Evolutionary conservation across 345 rosid species (phyloP).

Genomic region (Firmiana major): DNA sequence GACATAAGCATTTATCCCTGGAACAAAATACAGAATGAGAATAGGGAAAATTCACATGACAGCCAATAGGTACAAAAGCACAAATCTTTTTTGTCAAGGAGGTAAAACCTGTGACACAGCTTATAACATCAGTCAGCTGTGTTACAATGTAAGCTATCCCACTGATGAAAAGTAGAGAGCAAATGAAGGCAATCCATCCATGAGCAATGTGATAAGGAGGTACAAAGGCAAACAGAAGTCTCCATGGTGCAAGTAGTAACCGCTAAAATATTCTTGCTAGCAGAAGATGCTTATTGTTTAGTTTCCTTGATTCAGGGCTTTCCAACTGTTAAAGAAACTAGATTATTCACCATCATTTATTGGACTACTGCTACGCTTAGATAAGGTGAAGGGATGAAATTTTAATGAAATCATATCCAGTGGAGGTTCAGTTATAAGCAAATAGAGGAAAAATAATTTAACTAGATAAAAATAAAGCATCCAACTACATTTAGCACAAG

Average conservation of each 20-base stretch:
- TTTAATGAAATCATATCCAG: neutral
- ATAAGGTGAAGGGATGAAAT: neutral
- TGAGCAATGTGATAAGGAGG: constrained; percentile 84
- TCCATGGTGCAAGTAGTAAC: constrained; percentile 70
- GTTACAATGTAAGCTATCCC: constrained; percentile 79
- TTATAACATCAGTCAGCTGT: constrained; percentile 69
- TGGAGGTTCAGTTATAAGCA: neutral
- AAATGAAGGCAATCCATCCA: constrained; percentile 84
- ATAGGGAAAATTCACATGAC: neutral
- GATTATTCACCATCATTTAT: neutral
- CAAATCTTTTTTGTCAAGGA: neutral
- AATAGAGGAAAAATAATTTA: neutral
- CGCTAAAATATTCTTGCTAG: constrained; percentile 54
- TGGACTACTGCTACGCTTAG: neutral
- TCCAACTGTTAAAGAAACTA: constrained; percentile 48
- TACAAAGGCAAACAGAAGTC: constrained; percentile 75
- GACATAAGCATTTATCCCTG: constrained; percentile 89
- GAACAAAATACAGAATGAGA: constrained; percentile 4
- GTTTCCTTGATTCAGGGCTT: constrained; percentile 36
- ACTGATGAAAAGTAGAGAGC: constrained; percentile 77
- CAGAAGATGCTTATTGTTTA: constrained; percentile 34
- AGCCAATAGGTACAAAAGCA: neutral
- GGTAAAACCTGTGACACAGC: constrained; percentile 78
- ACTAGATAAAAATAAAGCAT: neutral
- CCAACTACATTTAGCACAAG: neutral